Conservation (phyloP, 768 basidiomycete genomes). For the Wakefieldia striispora region DNA sequence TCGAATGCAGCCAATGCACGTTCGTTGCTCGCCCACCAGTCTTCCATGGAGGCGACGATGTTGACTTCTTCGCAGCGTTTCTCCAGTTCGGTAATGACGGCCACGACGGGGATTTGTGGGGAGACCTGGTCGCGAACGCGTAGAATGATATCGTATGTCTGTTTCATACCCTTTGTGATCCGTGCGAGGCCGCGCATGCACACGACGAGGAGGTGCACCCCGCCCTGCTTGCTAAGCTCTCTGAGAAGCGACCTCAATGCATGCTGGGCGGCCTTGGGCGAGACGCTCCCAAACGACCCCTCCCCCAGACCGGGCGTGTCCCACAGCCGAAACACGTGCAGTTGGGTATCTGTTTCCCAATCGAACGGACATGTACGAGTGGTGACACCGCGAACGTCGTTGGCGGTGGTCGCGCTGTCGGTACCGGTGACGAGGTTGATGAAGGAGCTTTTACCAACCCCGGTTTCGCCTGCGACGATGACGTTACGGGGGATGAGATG, state of each 20-base stretch:
- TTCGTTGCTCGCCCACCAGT: conserved; percentile 19
- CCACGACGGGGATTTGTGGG: conserved; percentile 20
- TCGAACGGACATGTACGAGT: conserved; percentile 4
- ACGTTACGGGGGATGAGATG: conserved; percentile 18
- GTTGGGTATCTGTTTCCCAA: conserved; percentile 20
- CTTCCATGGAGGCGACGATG: conserved; percentile 21
- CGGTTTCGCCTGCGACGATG: conserved; percentile 23
- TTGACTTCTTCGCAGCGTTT: conserved; percentile 14
- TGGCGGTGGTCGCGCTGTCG: conserved; percentile 14
- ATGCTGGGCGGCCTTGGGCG: conserved; percentile 19
- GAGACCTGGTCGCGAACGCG: conserved; percentile 22
- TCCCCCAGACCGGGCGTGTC: conserved; percentile 25
- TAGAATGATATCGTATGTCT: conserved; percentile 16
- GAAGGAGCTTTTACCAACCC: conserved; percentile 27
- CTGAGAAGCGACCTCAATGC: conserved; percentile 18
- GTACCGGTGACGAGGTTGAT: conserved; percentile 22
- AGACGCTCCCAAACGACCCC: conserved; percentile 23
- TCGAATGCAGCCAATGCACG: background rate
- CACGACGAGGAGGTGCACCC: conserved; percentile 25
- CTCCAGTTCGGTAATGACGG: conserved; percentile 26
- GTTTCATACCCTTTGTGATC: conserved; percentile 22
- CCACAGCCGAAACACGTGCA: conserved; percentile 22
- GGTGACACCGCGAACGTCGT: conserved; percentile 25
- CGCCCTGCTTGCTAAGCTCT: conserved; percentile 19
- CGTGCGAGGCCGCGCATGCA: conserved; percentile 22